Conservation (phyloP, 805 yeast species). For the Jamesozyma lodderae region DNA sequence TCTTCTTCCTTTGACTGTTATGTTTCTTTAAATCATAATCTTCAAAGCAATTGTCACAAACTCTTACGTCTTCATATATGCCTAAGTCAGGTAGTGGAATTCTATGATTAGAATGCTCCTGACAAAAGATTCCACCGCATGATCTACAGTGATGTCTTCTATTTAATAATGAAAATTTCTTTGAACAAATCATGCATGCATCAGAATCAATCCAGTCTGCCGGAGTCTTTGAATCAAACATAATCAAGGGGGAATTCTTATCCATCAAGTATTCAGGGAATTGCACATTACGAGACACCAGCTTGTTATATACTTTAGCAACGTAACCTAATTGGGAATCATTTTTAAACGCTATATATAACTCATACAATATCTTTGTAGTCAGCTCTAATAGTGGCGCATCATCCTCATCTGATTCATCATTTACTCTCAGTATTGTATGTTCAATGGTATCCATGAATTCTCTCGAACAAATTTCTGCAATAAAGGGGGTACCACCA, state of each 20-base stretch:
- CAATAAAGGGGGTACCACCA: constrained; percentile 79
- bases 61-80: constrained; percentile 80
- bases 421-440: constrained; percentile 31
- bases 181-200: constrained; percentile 89
- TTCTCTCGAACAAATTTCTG: constrained; percentile 73
- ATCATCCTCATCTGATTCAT: constrained; percentile 27
- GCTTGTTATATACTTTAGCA: constrained; percentile 47
- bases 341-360: constrained; percentile 67
- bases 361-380: constrained; percentile 58
- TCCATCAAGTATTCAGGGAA: constrained; percentile 43
- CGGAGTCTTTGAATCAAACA: constrained; percentile 84
- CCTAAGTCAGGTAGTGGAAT: constrained; percentile 76
- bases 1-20: constrained; percentile 9
- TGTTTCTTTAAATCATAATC: constrained; percentile 40
- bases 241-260: constrained; percentile 28
- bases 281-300: constrained; percentile 52
- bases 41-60: constrained; percentile 81
- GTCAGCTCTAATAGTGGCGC: constrained; percentile 50
- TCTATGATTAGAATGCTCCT: constrained; percentile 67
- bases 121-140: constrained; percentile 92
- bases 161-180: constrained; percentile 66
- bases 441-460: constrained; percentile 69
- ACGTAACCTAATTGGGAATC: constrained; percentile 61
- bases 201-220: constrained; percentile 97
- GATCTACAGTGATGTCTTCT: constrained; percentile 95